These are phyloP conservation scores for Paralagenidium karlingii DNA, from an alignment of 352 stramenopile genomes.

Conservation along the genomic window DNA sequence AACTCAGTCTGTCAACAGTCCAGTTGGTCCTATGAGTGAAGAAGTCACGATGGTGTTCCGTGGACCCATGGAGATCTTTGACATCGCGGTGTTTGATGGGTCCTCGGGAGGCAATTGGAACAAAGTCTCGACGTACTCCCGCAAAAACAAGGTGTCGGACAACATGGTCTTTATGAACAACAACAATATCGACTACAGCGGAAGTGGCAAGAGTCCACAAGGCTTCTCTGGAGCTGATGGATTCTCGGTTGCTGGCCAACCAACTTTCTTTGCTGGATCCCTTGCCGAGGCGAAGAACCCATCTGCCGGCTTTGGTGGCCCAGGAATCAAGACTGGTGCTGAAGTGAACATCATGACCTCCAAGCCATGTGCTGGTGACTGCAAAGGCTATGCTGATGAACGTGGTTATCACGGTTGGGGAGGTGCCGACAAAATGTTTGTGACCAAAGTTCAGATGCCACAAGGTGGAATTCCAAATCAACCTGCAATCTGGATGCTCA, in stretches of 20 bases:
- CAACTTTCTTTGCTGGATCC: conserved; percentile 26
- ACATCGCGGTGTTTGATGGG: conserved; percentile 30
- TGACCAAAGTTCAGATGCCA: conserved; percentile 46
- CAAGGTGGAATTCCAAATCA: conserved; percentile 16
- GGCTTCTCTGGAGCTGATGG: conserved; percentile 23
- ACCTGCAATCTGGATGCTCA: conserved; percentile 50
- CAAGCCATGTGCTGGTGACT: conserved; percentile 2
- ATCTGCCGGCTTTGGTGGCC: conserved; percentile 19
- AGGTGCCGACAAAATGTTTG: conserved; percentile 52
- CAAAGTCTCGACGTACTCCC: conserved; percentile 30
- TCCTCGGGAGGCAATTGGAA: conserved; percentile 16
- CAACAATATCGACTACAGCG: conserved; percentile 38
- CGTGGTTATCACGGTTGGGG: conserved; percentile 51
- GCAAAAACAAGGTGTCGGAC: conserved; percentile 10
- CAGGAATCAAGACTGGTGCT: conserved; percentile 41
- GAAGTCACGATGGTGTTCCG: conserved; percentile 45
- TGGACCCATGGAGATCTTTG: conserved; percentile 45
- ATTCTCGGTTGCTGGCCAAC: conserved; percentile 10
- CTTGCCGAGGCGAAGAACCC: conserved; percentile 37
- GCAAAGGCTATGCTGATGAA: conserved; percentile 2
- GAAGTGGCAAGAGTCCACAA: conserved; percentile 25
- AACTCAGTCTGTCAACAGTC: conserved; percentile 16
- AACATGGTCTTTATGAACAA: conserved; percentile 63
- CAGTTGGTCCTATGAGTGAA: conserved; percentile 31
- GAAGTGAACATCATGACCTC: conserved; percentile 68